Percentiles rank a stretch among this genome's conserved stretches.
Evolutionary conservation across 2,329 filamentous ascomycete species (phyloP).

Genomic region (Colletotrichum scovillei): DNA sequence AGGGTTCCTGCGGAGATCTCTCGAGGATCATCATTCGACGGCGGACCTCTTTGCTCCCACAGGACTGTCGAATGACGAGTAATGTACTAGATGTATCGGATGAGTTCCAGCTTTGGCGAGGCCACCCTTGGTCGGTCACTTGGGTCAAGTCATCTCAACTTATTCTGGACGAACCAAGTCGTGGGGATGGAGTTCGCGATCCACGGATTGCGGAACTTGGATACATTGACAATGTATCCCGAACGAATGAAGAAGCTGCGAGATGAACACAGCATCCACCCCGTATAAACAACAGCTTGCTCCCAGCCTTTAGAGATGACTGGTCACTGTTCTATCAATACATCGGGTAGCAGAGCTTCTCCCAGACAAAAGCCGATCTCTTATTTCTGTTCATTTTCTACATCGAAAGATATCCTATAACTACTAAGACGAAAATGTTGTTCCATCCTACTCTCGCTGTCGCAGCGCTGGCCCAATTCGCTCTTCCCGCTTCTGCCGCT

Average conservation of each 20-base stretch:
- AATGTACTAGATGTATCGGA: background rate
- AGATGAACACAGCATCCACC: too few relatives aligned
- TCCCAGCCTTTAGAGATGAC: background rate
- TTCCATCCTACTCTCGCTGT: background rate
- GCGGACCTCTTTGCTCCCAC: background rate
- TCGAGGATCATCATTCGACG: background rate
- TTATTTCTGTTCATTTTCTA: background rate
- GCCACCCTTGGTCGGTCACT: background rate
- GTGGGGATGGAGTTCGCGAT: background rate
- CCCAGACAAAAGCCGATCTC: background rate
- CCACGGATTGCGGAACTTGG: background rate
- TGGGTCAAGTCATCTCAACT: too few relatives aligned
- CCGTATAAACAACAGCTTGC: background rate
- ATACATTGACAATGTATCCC: background rate
- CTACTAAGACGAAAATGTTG: background rate
- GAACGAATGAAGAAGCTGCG: background rate
- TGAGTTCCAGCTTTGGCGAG: background rate
- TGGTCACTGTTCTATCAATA: background rate
- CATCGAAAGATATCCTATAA: background rate
- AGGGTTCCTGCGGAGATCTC: background rate
- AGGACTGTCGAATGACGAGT: background rate
- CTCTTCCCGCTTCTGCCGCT: background rate
- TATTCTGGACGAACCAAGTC: background rate
- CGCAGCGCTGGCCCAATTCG: background rate
- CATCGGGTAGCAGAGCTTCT: background rate